Percentiles rank a stretch among this genome's conserved stretches.
Evolutionary conservation across 2,329 filamentous ascomycete genomes (phyloP).

Genomic region (Nannizziopsis arthrosporioides): DNA sequence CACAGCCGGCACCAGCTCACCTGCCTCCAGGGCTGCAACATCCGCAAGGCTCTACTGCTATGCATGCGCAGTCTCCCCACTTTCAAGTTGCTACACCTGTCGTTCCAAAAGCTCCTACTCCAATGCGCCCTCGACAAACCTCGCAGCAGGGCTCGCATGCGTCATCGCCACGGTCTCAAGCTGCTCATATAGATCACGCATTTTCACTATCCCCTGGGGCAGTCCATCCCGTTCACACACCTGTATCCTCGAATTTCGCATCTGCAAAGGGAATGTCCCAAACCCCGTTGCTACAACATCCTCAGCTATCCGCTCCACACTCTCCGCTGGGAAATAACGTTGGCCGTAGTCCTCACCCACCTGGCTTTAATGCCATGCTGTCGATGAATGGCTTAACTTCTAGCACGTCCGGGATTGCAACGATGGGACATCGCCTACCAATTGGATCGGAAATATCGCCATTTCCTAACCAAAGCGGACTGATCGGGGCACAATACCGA

Average conservation of each 20-base stretch:
- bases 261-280: constrained; percentile 47
- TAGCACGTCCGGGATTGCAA: constrained; percentile 44
- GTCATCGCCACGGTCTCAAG: constrained; percentile 49
- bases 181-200: constrained; percentile 44
- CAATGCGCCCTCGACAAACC: constrained; percentile 60
- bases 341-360: constrained; percentile 47
- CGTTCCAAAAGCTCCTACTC: constrained; percentile 70
- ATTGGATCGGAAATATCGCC: constrained; percentile 44
- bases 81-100: constrained; percentile 67
- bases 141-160: constrained; percentile 67
- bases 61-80: constrained; percentile 58
- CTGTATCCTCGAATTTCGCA: constrained; percentile 51
- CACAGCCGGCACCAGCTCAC: constrained; percentile 45
- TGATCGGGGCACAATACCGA: constrained; percentile 45
- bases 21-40: constrained; percentile 43
- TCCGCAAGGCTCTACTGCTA: constrained; percentile 42
- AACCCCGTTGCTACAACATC: constrained; percentile 43
- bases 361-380: constrained; percentile 40
- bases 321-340: constrained; percentile 50
- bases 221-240: constrained; percentile 53
- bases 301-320: constrained; percentile 49
- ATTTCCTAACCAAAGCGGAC: constrained; percentile 42
- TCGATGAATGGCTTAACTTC: constrained; percentile 46
- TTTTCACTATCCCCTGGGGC: constrained; percentile 46
- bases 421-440: constrained; percentile 42